Percentiles rank a stretch among this genome's conserved stretches.
These are phyloP conservation scores for Blumeria hordei DNA, from an alignment of 2,329 filamentous ascomycete genomes.

Conservation along the genomic window DNA sequence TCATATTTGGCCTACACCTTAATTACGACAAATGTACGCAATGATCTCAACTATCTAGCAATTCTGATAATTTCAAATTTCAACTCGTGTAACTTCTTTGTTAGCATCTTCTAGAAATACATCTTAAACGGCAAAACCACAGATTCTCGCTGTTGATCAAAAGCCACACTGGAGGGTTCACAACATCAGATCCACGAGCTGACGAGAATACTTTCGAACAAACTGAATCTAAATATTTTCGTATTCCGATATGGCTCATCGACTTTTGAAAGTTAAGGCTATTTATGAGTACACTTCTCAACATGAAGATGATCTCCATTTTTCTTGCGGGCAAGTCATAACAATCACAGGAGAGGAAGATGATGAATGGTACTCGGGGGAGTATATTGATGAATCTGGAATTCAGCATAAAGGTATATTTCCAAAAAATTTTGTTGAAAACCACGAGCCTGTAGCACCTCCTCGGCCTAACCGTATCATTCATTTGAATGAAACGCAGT, in stretches of 20 bases:
- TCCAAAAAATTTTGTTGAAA: constrained; percentile 91
- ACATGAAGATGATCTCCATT: constrained; percentile 88
- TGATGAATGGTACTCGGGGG: constrained; percentile 77
- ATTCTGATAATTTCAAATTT: too few species aligned
- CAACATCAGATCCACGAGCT: too few species aligned
- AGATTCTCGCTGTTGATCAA: too few species aligned
- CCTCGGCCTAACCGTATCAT: constrained; percentile 53
- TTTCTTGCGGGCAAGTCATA: constrained; percentile 67
- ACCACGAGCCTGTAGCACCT: constrained; percentile 75
- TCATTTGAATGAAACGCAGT: constrained; percentile 33
- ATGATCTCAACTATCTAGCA: too few species aligned
- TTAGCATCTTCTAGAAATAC: too few species aligned
- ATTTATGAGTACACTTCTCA: constrained; percentile 81
- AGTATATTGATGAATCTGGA: constrained; percentile 59
- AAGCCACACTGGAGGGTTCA: too few species aligned
- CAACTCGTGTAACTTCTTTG: too few species aligned
- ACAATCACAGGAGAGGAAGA: constrained; percentile 85
- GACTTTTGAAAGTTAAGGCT: constrained; percentile 82
- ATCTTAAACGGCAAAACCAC: too few species aligned
- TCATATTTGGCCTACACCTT: too few species aligned
- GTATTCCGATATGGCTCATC: constrained; percentile 34
- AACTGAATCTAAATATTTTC: background rate
- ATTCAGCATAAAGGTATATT: constrained; percentile 66
- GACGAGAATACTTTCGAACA: too few species aligned
- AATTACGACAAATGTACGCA: too few species aligned